Base-by-base conservation (phyloP, 345 rosid genomes). In the Streptanthus diversifolius region DNA sequence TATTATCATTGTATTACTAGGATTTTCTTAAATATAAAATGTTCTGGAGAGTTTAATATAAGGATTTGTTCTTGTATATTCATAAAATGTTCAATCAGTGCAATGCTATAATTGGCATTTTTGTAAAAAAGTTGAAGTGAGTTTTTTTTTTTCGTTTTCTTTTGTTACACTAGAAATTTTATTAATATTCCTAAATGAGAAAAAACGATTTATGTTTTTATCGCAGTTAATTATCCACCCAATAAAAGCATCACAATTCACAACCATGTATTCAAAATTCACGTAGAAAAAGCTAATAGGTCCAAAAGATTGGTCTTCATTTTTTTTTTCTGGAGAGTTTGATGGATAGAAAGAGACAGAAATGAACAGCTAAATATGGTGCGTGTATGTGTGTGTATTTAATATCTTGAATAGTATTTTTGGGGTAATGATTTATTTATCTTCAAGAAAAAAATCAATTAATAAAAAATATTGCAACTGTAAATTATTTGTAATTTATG, bases 291-390 rank as follows among this genome's bases (percentile, higher is more conserved):
- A 33, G 55, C 40, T 60, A 60, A 60, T 68, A 68, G 19, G 47
- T 75, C 79, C 79, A 75, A 75, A 60, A 75, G 13, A 75, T 60
- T 68, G 69, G 79, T 75, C 74, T 67, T 75, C 71, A 14, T 55
- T 64, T 73, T 62, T 62, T 51, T 25, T 73, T 25, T 33, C 12
- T 25, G 15, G 40, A 18, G 22, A 64, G 29, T 15, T 56, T 65
- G 61, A 66, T 57, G 60, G 72, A 55, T 56, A 18, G 72, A 45
- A 47, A 52, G 59, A 45, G 66, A 56, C 44, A 57, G 44, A 73
- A 32, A 67, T 4, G 21, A 59, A 59, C 68, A 75, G 68, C 68
- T 59, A 49, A 44, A 64, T 15, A 25, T 49, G 9, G 17, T 67
- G 17, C 24, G 17, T 39, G 45, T 24, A 24, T 51, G 32, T 51